phyloP scores from a whole-genome alignment of 306 rosid species.

The Pyrus bretschneideri region DNA sequence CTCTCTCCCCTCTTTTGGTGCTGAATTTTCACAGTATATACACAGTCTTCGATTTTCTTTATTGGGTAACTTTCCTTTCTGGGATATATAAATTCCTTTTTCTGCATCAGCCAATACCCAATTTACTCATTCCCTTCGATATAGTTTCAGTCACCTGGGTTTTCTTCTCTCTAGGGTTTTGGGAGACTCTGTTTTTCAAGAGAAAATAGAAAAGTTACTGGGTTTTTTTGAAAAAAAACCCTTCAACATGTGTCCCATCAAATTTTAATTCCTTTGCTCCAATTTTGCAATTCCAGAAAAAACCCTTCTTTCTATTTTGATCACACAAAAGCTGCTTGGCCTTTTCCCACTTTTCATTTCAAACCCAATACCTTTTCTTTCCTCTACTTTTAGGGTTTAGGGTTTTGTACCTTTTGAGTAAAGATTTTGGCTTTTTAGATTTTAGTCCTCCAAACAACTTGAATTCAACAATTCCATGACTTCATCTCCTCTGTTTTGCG shows the following conservation, averaged over 20 bases:
- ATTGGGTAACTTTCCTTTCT: constrained; percentile 24
- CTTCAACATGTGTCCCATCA: neutral
- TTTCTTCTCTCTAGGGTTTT: constrained; percentile 19
- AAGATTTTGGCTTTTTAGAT: neutral
- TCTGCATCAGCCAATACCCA: neutral
- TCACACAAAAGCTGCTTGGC: constrained; percentile 27
- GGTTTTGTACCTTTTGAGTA: constrained; percentile 34
- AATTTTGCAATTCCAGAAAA: neutral
- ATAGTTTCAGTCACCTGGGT: neutral
- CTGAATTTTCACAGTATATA: neutral
- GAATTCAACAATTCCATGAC: neutral
- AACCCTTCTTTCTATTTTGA: constrained; percentile 4
- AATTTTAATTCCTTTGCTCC: neutral
- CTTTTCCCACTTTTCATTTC: neutral
- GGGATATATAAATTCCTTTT: constrained; percentile 4
- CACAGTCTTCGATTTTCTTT: constrained; percentile 8
- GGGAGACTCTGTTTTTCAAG: constrained; percentile 4
- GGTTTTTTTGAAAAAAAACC: neutral
- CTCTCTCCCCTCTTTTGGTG: neutral
- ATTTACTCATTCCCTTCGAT: neutral
- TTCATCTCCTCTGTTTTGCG: neutral
- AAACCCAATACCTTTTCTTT: constrained; percentile 15
- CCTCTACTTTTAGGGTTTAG: constrained; percentile 54
- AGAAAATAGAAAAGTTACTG: neutral
- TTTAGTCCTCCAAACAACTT: neutral